phyloP scores from a whole-genome alignment of 2,329 filamentous ascomycete genomes.

The Anthostomella pinea region DNA sequence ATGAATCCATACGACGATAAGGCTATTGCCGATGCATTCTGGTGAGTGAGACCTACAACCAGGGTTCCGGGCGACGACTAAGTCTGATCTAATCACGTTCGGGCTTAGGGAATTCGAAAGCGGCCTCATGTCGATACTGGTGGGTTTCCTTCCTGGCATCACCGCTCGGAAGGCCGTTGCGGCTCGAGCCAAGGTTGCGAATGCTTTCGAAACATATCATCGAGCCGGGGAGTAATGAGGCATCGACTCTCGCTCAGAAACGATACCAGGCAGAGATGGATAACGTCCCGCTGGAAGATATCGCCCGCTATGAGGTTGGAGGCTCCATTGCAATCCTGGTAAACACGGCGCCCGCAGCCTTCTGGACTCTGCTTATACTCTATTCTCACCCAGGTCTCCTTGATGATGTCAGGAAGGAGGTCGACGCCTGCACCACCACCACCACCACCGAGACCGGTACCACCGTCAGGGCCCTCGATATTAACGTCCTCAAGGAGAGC shows the following conservation, averaged over 20 bases:
- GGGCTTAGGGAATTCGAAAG: constrained; percentile 24
- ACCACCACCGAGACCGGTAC: constrained; percentile 9
- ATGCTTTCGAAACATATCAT: constrained; percentile 40
- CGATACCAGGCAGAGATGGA: constrained; percentile 33
- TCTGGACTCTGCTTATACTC: constrained; percentile 40
- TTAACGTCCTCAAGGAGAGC: constrained; percentile 32
- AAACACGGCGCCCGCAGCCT: constrained; percentile 38
- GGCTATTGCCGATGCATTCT: constrained; percentile 34
- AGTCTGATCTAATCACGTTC: constrained; percentile 6
- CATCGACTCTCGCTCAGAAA: constrained; percentile 35
- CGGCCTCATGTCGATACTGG: constrained; percentile 21
- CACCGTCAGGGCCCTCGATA: constrained; percentile 18
- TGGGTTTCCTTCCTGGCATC: constrained; percentile 26
- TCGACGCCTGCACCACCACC: constrained; percentile 20
- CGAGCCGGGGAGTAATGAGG: constrained; percentile 35
- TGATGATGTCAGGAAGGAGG: constrained; percentile 30
- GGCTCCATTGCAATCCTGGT: constrained; percentile 38
- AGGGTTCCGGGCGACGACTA: background rate
- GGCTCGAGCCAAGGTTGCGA: constrained; percentile 33
- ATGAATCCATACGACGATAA: constrained; percentile 39
- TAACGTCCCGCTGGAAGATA: constrained; percentile 34
- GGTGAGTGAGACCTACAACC: constrained; percentile 22
- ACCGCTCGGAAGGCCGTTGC: constrained; percentile 32
- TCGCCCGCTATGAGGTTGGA: constrained; percentile 40
- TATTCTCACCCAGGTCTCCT: constrained; percentile 30